Evolutionary conservation across 768 basidiomycete genomes (phyloP).

Genomic region (Suillus subluteus): DNA sequence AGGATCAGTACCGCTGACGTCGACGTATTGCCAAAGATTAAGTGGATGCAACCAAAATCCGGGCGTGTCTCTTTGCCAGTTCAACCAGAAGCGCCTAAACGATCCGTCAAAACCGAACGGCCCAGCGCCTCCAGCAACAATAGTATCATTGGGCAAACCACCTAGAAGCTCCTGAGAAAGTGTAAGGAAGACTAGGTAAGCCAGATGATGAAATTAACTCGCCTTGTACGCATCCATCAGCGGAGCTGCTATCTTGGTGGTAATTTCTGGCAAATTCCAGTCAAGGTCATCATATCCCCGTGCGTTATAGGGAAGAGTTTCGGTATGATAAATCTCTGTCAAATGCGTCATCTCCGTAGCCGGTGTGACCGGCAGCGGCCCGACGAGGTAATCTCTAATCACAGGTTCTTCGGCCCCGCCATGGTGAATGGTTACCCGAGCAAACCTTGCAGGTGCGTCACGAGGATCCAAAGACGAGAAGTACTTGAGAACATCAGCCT

Average conservation of each 20-base stretch:
- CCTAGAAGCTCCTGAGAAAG: slow-evolving; percentile 51
- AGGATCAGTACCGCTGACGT: slow-evolving; percentile 56
- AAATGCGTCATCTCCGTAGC: slow-evolving; percentile 45
- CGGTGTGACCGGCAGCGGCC: slow-evolving; percentile 52
- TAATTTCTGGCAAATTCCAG: slow-evolving; percentile 31
- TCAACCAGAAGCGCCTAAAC: slow-evolving; percentile 59
- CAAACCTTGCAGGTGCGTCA: slow-evolving; percentile 41
- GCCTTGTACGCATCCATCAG: slow-evolving; percentile 48
- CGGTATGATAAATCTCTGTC: slow-evolving; percentile 55
- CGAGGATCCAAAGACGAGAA: slow-evolving; percentile 38
- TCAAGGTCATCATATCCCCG: slow-evolving; percentile 39
- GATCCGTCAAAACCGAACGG: slow-evolving; percentile 64
- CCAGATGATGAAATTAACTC: slow-evolving; percentile 15
- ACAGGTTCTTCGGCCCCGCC: slow-evolving; percentile 44
- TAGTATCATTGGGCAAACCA: slow-evolving; percentile 50
- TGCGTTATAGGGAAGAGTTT: slow-evolving; percentile 58
- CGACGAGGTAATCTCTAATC: slow-evolving; percentile 59
- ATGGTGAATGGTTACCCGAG: slow-evolving; percentile 54
- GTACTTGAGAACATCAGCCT: slow-evolving; percentile 50
- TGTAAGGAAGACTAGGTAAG: background rate
- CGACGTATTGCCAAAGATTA: slow-evolving; percentile 60
- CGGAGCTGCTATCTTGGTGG: slow-evolving; percentile 37
- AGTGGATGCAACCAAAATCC: slow-evolving; percentile 57
- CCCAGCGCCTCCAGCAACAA: slow-evolving; percentile 47
- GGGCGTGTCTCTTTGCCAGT: slow-evolving; percentile 51